phyloP scores from a whole-genome alignment of 305 asterid species.

The Solanum chacoense region DNA sequence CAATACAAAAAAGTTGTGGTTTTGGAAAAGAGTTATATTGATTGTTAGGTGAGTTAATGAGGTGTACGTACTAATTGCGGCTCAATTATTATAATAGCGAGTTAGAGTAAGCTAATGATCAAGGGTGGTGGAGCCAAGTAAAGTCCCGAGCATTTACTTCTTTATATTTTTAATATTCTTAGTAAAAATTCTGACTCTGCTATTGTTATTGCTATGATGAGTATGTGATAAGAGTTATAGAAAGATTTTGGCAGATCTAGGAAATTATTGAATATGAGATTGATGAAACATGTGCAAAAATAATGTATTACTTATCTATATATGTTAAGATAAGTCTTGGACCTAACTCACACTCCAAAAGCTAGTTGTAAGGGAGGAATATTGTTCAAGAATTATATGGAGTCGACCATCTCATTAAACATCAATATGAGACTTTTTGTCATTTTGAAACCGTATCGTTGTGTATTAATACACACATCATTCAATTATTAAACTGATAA shows the following conservation, averaged over 20 bases:
- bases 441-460: too few species aligned
- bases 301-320: not conserved
- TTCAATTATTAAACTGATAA: not conserved
- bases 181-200: not conserved
- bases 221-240: not conserved
- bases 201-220: not conserved
- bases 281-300: not conserved
- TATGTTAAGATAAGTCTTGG: too few species aligned
- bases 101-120: not conserved
- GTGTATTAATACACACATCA: not conserved
- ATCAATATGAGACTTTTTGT: not conserved
- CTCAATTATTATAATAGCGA: not conserved
- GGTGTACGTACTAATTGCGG: not conserved
- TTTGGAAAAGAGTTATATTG: not conserved
- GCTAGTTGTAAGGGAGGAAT: too few species aligned
- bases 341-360: too few species aligned
- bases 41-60: not conserved
- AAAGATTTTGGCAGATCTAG: not conserved
- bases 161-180: not conserved
- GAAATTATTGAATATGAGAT: not conserved
- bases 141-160: too few species aligned
- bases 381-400: too few species aligned
- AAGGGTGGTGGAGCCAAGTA: not conserved
- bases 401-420: not conserved
- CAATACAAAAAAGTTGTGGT: not conserved